Evolutionary conservation across 2,329 filamentous ascomycete species (phyloP).

Genomic region (Epichloe sibirici): DNA sequence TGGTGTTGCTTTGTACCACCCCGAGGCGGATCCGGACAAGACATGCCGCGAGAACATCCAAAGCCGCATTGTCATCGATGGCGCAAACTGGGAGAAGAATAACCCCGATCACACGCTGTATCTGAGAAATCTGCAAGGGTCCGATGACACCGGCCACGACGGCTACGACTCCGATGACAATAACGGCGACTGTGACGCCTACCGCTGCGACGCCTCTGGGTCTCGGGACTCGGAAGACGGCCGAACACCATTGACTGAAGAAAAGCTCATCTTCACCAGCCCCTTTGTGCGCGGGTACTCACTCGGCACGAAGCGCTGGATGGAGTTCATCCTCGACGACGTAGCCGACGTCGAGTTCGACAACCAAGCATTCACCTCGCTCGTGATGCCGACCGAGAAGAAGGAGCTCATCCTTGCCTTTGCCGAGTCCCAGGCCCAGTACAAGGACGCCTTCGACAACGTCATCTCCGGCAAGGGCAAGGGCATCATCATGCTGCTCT

Average conservation of each 20-base stretch:
- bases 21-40: constrained; percentile 9
- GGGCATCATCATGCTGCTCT: constrained; percentile 37
- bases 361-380: constrained; percentile 32
- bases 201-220: neutral
- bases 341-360: constrained; percentile 35
- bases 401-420: constrained; percentile 41
- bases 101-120: constrained; percentile 15
- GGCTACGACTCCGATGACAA: neutral
- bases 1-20: constrained; percentile 22
- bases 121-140: constrained; percentile 9
- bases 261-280: constrained; percentile 28
- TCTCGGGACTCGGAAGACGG: constrained; percentile 5
- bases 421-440: constrained; percentile 31
- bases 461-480: constrained; percentile 39
- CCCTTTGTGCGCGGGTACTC: constrained; percentile 35
- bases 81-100: constrained; percentile 18
- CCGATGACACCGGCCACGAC: neutral
- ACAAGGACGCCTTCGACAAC: constrained; percentile 35
- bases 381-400: constrained; percentile 35
- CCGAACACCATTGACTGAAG: constrained; percentile 22
- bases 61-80: constrained; percentile 20
- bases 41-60: constrained; percentile 16
- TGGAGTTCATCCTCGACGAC: constrained; percentile 36
- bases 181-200: neutral
- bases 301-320: constrained; percentile 34